Percentiles rank a stretch among this genome's conserved stretches.
These are phyloP conservation scores for Phytophthora cactorum DNA, from an alignment of 352 stramenopile species.

Conservation along the genomic window DNA sequence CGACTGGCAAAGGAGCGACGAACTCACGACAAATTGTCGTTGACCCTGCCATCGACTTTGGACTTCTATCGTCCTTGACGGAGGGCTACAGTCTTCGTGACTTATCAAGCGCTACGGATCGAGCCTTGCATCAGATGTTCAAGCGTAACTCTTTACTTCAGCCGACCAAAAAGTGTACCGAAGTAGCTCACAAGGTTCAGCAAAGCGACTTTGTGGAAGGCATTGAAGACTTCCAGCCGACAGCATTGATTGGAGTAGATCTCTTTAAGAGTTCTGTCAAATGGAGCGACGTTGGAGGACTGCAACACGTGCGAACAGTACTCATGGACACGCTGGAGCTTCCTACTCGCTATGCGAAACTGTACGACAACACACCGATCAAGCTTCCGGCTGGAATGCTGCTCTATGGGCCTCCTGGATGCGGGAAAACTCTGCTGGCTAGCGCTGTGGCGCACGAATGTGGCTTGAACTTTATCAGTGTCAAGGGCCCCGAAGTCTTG, in stretches of 20 bases:
- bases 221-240: conserved; percentile 82
- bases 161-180: neutral
- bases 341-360: conserved; percentile 75
- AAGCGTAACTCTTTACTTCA: conserved; percentile 47
- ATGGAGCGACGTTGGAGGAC: conserved; percentile 89
- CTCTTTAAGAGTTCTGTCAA: conserved; percentile 88
- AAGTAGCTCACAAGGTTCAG: conserved; percentile 37
- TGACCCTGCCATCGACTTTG: conserved; percentile 70
- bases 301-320: conserved; percentile 79
- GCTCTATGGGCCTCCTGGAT: conserved; percentile 91
- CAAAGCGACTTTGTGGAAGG: conserved; percentile 80
- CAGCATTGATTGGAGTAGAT: conserved; percentile 79
- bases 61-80: conserved; percentile 64
- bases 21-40: conserved; percentile 27
- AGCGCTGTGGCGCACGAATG: conserved; percentile 88
- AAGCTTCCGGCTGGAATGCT: conserved; percentile 88
- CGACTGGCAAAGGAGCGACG: conserved; percentile 18
- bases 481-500: conserved; percentile 91
- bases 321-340: conserved; percentile 92
- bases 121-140: conserved; percentile 70
- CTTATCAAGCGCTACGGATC: conserved; percentile 70
- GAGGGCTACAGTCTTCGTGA: conserved; percentile 87
- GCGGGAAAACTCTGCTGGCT: conserved; percentile 90
- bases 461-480: conserved; percentile 90
- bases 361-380: conserved; percentile 85